Evolutionary conservation across 2,329 filamentous ascomycete species (phyloP).

Genomic region (Trichophyton schoenleinii): DNA sequence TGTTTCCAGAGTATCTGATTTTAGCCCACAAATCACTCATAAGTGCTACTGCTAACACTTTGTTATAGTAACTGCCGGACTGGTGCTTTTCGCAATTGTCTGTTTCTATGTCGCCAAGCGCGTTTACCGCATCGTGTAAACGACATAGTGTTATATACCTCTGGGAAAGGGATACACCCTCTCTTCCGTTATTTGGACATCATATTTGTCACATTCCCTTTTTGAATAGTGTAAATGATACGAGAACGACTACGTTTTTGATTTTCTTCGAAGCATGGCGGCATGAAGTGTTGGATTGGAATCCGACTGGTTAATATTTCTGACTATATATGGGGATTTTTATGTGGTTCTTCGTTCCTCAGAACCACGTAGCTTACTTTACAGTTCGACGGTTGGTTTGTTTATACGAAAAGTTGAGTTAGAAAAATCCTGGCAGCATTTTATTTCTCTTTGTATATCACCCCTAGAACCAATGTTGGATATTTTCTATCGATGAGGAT

Average conservation of each 20-base stretch:
- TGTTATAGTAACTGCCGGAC: slow-evolving; percentile 50
- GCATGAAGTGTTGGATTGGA: not conserved
- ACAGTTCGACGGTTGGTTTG: not conserved
- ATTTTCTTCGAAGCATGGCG: not conserved
- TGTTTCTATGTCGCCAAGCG: slow-evolving; percentile 76
- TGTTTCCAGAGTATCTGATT: slow-evolving; percentile 26
- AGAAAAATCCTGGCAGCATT: too few species aligned
- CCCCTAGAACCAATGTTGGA: not conserved
- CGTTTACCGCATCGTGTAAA: slow-evolving; percentile 58
- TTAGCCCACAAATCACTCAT: not conserved
- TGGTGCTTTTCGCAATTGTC: slow-evolving; percentile 64
- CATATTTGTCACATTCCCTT: not conserved
- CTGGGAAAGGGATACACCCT: not conserved
- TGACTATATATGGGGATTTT: not conserved
- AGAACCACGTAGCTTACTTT: too few species aligned
- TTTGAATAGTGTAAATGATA: not conserved
- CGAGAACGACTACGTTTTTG: not conserved
- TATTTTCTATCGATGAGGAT: not conserved
- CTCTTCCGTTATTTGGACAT: not conserved
- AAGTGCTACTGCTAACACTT: slow-evolving; percentile 16
- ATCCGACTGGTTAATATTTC: not conserved
- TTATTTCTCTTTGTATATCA: too few species aligned
- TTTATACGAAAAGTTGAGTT: not conserved
- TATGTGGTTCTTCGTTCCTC: not conserved
- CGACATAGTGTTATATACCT: not conserved